phyloP scores from a whole-genome alignment of 345 rosid species.

The Sisymbrium altissimum region DNA sequence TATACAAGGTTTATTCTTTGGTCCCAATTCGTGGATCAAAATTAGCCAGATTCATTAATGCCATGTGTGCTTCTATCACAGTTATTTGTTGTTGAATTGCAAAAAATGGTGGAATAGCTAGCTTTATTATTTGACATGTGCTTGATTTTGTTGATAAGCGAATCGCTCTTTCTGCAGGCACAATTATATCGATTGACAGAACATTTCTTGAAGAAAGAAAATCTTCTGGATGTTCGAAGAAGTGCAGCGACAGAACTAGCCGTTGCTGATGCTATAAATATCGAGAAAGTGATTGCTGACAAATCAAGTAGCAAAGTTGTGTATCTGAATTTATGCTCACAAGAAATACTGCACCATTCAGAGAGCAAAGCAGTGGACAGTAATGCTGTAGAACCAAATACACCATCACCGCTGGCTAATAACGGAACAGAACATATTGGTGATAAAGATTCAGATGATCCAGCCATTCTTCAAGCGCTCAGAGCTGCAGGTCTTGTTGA shows the following conservation, averaged over 20 bases:
- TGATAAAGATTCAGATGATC: conserved; percentile 42
- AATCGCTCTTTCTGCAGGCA: conserved; percentile 47
- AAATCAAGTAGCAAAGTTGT: conserved; percentile 84
- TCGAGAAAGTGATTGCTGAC: conserved; percentile 77
- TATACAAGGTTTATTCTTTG: neutral
- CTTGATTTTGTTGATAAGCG: conserved; percentile 9
- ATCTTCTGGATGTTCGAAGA: conserved; percentile 59
- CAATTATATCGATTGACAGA: conserved; percentile 89
- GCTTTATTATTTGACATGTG: conserved; percentile 6
- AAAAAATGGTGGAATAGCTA: neutral
- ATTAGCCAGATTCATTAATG: neutral
- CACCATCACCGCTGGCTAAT: conserved; percentile 34
- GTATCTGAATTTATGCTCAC: conserved; percentile 92
- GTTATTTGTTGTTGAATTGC: neutral
- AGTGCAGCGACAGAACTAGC: conserved; percentile 93
- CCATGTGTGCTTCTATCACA: neutral
- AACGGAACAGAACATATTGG: conserved; percentile 37
- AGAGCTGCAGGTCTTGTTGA: conserved; percentile 90
- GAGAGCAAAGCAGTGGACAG: conserved; percentile 36
- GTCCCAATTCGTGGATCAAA: neutral
- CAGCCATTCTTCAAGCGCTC: conserved; percentile 56
- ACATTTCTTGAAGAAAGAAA: conserved; percentile 69
- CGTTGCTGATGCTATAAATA: conserved; percentile 93
- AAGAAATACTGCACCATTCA: conserved; percentile 59
- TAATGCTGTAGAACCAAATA: conserved; percentile 38